phyloP scores from a whole-genome alignment of 352 stramenopile genomes.

The Phytophthora megakarya region DNA sequence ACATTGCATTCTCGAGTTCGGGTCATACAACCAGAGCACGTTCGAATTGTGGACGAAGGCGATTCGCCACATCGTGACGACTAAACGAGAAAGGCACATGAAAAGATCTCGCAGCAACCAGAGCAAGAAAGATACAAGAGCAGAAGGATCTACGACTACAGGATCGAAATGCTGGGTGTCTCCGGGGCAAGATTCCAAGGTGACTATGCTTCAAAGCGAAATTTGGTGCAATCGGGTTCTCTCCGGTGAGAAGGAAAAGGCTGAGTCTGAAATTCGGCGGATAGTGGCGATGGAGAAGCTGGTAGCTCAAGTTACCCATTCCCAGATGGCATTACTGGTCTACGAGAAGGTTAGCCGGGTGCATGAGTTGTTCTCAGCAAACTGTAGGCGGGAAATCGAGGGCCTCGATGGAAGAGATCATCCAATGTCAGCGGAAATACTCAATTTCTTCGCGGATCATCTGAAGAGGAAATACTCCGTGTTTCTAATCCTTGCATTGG shows the following conservation, averaged over 20 bases:
- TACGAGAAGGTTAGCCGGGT: conserved; percentile 90
- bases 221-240: conserved; percentile 86
- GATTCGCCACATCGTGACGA: conserved; percentile 68
- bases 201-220: conserved; percentile 85
- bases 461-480: conserved; percentile 89
- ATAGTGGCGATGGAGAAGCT: conserved; percentile 89
- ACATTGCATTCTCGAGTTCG: conserved; percentile 78
- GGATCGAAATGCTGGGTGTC: conserved; percentile 62
- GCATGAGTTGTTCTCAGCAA: conserved; percentile 85
- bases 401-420: conserved; percentile 45
- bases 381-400: conserved; percentile 80
- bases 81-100: conserved; percentile 51
- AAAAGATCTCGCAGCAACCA: conserved; percentile 24
- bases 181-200: conserved; percentile 79
- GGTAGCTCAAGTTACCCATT: conserved; percentile 74
- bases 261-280: conserved; percentile 78
- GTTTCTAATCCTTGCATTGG: conserved; percentile 82
- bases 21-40: conserved; percentile 77
- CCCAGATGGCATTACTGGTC: conserved; percentile 83
- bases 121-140: conserved; percentile 20
- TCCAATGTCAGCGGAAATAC: conserved; percentile 56
- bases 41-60: conserved; percentile 89
- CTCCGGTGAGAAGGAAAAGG: conserved; percentile 81
- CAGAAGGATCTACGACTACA: conserved; percentile 6
- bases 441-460: conserved; percentile 87